Percentiles rank a stretch among this genome's conserved stretches.
phyloP scores from a whole-genome alignment of 2,329 filamentous ascomycete species.

The Colletotrichum coccodes region DNA sequence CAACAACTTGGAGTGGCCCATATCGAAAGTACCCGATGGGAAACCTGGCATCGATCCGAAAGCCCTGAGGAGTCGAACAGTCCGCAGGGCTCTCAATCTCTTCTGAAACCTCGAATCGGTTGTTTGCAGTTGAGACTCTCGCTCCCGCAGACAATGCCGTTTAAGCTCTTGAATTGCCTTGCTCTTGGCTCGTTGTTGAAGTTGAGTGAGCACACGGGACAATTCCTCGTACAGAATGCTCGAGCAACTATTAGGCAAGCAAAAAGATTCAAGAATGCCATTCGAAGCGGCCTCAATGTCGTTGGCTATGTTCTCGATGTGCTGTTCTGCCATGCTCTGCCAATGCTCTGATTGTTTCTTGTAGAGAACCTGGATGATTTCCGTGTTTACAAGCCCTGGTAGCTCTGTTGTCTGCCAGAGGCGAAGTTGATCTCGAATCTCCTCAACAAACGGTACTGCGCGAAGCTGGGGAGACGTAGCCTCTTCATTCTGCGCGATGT shows the following conservation, averaged over 20 bases:
- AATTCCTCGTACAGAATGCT: slow-evolving; percentile 35
- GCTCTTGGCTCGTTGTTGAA: slow-evolving; percentile 11
- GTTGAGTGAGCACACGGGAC: background rate
- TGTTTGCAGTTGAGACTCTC: slow-evolving; percentile 35
- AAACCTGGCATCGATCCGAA: slow-evolving; percentile 10
- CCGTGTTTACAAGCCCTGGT: slow-evolving; percentile 44
- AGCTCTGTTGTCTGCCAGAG: slow-evolving; percentile 43
- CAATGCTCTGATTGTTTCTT: slow-evolving; percentile 45
- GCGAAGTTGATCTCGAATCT: slow-evolving; percentile 40
- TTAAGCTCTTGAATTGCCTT: slow-evolving; percentile 8
- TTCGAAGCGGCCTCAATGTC: slow-evolving; percentile 32
- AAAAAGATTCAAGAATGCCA: slow-evolving; percentile 33
- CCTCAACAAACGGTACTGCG: slow-evolving; percentile 18
- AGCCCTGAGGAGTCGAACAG: slow-evolving; percentile 34
- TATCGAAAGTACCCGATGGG: background rate
- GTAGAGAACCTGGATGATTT: slow-evolving; percentile 43
- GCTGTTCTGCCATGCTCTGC: slow-evolving; percentile 37
- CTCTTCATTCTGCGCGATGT: background rate
- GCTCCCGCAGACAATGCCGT: slow-evolving; percentile 24
- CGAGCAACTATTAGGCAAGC: slow-evolving; percentile 20
- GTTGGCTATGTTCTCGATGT: slow-evolving; percentile 37
- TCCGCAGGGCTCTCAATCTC: slow-evolving; percentile 35
- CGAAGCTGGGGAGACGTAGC: background rate
- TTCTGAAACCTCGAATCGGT: slow-evolving; percentile 38
- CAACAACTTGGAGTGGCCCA: background rate